Percentiles rank a stretch among this genome's conserved stretches.
phyloP scores from a whole-genome alignment of 768 basidiomycete species.

The Trametes coccinea region DNA sequence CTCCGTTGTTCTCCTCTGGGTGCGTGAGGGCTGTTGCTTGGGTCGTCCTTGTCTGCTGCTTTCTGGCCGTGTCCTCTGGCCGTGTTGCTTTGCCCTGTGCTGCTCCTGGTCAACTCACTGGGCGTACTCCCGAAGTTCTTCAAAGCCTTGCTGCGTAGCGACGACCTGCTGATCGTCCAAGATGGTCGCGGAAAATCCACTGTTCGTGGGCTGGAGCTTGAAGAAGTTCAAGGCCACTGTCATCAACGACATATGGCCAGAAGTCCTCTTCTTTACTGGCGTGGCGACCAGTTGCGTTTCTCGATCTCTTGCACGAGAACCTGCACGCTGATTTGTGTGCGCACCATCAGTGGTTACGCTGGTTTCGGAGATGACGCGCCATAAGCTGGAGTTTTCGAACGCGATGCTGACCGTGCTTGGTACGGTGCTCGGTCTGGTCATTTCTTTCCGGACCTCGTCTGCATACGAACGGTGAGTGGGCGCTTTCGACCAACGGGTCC shows the following conservation, averaged over 20 bases:
- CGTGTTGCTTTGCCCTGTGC: background rate
- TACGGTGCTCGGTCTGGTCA: slow-evolving; percentile 70
- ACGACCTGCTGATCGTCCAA: background rate
- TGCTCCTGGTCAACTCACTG: background rate
- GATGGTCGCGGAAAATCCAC: slow-evolving; percentile 44
- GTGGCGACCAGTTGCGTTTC: slow-evolving; percentile 55
- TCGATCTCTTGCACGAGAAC: slow-evolving; percentile 26
- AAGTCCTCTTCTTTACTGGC: slow-evolving; percentile 59
- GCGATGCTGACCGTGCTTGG: slow-evolving; percentile 68
- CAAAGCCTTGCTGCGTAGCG: background rate
- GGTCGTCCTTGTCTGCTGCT: background rate
- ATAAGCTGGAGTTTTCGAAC: slow-evolving; percentile 52
- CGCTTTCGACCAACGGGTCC: too few relatives aligned
- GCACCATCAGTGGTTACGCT: slow-evolving; percentile 51
- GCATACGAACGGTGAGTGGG: slow-evolving; percentile 60
- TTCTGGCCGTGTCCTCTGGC: background rate
- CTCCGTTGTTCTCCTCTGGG: background rate
- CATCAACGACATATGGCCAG: slow-evolving; percentile 67
- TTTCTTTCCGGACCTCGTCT: slow-evolving; percentile 72
- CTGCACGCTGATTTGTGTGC: background rate
- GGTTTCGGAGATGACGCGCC: slow-evolving; percentile 50
- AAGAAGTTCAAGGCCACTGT: slow-evolving; percentile 60
- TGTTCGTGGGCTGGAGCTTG: slow-evolving; percentile 49
- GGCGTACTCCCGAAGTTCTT: background rate
- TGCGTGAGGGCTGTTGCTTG: background rate